Evolutionary conservation across 495 filamentous ascomycete genomes (phyloP).

Genomic region (Amorphotheca resinae): DNA sequence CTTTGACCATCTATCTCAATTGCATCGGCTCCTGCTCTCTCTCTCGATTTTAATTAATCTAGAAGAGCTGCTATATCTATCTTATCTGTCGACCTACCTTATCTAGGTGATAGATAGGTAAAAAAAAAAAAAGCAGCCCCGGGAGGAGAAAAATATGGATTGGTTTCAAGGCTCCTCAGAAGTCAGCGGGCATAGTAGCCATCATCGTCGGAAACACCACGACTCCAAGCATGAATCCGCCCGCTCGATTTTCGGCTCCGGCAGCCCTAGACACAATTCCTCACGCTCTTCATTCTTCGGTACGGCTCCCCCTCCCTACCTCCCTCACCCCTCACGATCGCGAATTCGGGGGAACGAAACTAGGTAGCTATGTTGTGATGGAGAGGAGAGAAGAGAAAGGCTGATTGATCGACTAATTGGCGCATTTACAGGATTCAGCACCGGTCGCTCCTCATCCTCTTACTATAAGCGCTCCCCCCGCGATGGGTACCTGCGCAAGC

Average conservation of each 20-base stretch:
- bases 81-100: too few species aligned
- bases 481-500: conserved; percentile 56
- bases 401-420: not conserved
- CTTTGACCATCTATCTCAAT: too few species aligned
- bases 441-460: conserved; percentile 36
- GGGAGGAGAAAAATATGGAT: too few species aligned
- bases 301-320: too few species aligned
- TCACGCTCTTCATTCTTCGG: conserved; percentile 36
- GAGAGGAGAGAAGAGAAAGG: not conserved
- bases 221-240: conserved; percentile 8
- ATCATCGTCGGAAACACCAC: not conserved
- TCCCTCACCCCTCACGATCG: too few species aligned
- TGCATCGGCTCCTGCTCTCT: too few species aligned
- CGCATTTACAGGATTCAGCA: conserved; percentile 7
- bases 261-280: conserved; percentile 25
- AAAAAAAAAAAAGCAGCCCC: too few species aligned
- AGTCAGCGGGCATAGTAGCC: conserved; percentile 5
- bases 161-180: conserved; percentile 34
- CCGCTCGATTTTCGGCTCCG: conserved; percentile 7
- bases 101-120: too few species aligned
- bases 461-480: conserved; percentile 63
- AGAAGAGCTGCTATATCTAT: too few species aligned
- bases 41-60: too few species aligned
- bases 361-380: too few species aligned
- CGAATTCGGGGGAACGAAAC: too few species aligned